Conservation (phyloP, 495 filamentous ascomycete genomes). For the Pseudoneurospora amorphoporcata region DNA sequence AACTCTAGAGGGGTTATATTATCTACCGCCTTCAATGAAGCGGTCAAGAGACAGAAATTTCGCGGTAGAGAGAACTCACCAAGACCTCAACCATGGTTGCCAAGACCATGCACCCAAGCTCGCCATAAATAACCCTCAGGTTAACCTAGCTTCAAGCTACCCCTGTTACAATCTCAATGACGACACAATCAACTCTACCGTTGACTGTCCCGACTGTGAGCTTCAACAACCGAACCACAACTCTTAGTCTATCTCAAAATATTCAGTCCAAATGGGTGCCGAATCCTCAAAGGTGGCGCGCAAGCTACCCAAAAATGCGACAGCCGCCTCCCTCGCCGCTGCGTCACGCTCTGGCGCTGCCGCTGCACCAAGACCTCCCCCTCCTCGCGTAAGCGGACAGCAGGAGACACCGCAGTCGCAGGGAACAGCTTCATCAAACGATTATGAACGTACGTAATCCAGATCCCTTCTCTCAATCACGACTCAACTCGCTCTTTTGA, state of each 20-base stretch:
- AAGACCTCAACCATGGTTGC: not conserved
- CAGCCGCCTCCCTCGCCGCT: not conserved
- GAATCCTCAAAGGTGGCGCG: not conserved
- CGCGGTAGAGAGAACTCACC: not conserved
- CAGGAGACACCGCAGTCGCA: not conserved
- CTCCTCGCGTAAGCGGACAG: not conserved
- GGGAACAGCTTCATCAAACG: not conserved
- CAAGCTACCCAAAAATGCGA: not conserved
- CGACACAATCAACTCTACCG: not conserved
- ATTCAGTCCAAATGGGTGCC: not conserved
- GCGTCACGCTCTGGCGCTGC: not conserved
- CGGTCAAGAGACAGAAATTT: too few species aligned
- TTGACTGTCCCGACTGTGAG: not conserved
- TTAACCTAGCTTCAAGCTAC: not conserved
- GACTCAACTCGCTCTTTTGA: not conserved
- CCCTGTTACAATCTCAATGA: not conserved
- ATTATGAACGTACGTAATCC: not conserved
- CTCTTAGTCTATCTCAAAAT: not conserved
- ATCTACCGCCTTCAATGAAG: too few species aligned
- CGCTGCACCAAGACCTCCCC: not conserved
- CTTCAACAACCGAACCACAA: not conserved
- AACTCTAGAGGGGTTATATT: too few species aligned
- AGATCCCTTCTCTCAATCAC: not conserved
- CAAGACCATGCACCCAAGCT: not conserved
- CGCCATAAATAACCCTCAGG: not conserved